phyloP scores from a whole-genome alignment of 2,329 filamentous ascomycete genomes.

The Ustulina deusta region DNA sequence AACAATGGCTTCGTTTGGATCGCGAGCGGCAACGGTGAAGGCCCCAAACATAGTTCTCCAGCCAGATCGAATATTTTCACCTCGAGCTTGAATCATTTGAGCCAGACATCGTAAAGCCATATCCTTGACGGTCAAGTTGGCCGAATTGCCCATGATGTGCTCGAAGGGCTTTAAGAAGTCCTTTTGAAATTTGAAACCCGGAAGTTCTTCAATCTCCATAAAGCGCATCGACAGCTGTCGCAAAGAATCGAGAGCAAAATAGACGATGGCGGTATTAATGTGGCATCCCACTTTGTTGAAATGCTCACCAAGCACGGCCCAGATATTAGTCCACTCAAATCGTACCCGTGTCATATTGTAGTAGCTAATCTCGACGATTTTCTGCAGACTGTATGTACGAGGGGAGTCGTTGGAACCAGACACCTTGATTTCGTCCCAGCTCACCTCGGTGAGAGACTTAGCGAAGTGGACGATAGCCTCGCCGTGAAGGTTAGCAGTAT shows the following conservation, averaged over 20 bases:
- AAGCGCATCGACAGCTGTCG: slow-evolving; percentile 98
- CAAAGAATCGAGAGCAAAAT: slow-evolving; percentile 95
- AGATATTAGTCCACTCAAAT: slow-evolving; percentile 98
- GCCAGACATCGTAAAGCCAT: slow-evolving; percentile 96
- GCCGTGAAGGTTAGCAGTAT: slow-evolving; percentile 91
- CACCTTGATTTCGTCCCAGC: slow-evolving; percentile 98
- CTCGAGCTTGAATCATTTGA: slow-evolving; percentile 98
- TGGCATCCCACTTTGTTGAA: slow-evolving; percentile 99
- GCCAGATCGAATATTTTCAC: slow-evolving; percentile 95
- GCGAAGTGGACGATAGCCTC: slow-evolving; percentile 98
- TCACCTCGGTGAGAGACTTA: slow-evolving; percentile 90
- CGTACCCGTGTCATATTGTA: slow-evolving; percentile 99
- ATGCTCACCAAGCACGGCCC: slow-evolving; percentile 96
- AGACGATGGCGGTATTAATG: slow-evolving; percentile 95
- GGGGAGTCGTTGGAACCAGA: slow-evolving; percentile 96
- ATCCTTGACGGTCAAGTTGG: slow-evolving; percentile 92
- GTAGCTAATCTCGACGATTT: slow-evolving; percentile 98
- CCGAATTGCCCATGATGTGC: slow-evolving; percentile 94
- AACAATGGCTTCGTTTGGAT: slow-evolving; percentile 94
- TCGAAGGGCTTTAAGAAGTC: slow-evolving; percentile 99
- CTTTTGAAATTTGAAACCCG: slow-evolving; percentile 99
- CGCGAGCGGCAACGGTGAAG: slow-evolving; percentile 93
- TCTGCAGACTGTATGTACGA: slow-evolving; percentile 96
- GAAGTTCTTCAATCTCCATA: slow-evolving; percentile 96
- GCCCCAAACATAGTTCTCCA: slow-evolving; percentile 99